Evolutionary conservation across 2,329 filamentous ascomycete genomes (phyloP), one percentile per base, ranked within the genome.

Genomic region (Aspergillus sp.): DNA sequence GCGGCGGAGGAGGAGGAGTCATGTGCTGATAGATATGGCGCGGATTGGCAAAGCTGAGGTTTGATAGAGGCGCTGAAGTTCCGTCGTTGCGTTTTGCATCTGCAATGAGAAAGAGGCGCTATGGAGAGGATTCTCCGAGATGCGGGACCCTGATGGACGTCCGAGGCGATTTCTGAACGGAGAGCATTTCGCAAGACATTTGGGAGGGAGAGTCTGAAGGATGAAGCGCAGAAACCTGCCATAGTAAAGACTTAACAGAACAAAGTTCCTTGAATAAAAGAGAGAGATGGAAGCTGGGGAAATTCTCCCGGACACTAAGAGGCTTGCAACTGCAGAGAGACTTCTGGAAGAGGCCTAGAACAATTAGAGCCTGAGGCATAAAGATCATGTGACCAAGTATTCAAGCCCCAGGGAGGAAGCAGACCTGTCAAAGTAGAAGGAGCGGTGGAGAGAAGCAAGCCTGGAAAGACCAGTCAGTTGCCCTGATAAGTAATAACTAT

Each of bases 151-250:
- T 50, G 56, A 52, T 60, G 54, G 48, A 64, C 23, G 15, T 64
- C 58, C 36, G 56, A 51, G 38, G 62, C 57, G 42, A 68, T 53
- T 32, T 74, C 68, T 8, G 68, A 62, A 41, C 62, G 66, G 32
- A 70, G 69, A 11, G 72, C 53, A 51, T 62, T 66, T 54, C 64
- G 67, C 13, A 75, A 57, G 8, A 70, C 42, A 4, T 57, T 64
- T 10, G 73, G 64, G 11, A 74, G 58, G 27, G 67, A 64, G 57
- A 73, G 49, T 11, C 54, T 70, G 2, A 69, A 64, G n/a, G 71
- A 70, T 3, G 66, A 62, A 49, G 63, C 38, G 50, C 68, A 74
- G 51, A 63, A 59, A 8, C 51, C 56, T 15, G 61, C 59, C 70
- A 73, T 73, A 11, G 10, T 48, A 23, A 50, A n/a, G 3, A 10